These are phyloP conservation scores for Ephemerocybe angulata DNA, from an alignment of 768 basidiomycete genomes.

Conservation along the genomic window DNA sequence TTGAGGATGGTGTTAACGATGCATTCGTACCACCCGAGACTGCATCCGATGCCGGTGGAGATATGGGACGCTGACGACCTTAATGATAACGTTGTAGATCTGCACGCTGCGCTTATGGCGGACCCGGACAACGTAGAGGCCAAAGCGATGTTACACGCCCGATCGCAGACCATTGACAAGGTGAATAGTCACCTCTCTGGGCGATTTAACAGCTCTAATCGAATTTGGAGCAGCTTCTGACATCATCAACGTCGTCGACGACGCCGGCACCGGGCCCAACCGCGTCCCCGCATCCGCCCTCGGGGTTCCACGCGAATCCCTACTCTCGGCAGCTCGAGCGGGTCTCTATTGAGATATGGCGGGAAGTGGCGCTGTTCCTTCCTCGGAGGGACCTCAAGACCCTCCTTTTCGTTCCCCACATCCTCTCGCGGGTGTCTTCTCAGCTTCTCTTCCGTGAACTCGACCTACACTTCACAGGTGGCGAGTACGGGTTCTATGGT, in stretches of 20 bases:
- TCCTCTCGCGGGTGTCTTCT: conserved; percentile 63
- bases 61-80: background rate
- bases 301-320: too few species aligned
- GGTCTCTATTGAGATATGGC: conserved; percentile 70
- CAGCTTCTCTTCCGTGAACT: conserved; percentile 63
- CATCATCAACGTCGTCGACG: too few species aligned
- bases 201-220: too few species aligned
- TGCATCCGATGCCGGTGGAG: background rate
- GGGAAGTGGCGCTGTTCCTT: conserved; percentile 60
- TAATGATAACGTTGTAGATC: conserved; percentile 38
- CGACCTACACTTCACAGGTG: conserved; percentile 55
- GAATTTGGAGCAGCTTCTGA: too few species aligned
- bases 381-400: conserved; percentile 64
- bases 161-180: conserved; percentile 55
- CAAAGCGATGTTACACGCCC: conserved; percentile 52
- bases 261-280: too few species aligned
- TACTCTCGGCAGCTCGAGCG: conserved; percentile 36
- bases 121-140: conserved; percentile 74
- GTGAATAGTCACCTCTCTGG: too few species aligned
- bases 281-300: background rate
- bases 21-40: background rate
- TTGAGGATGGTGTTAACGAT: background rate
- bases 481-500: conserved; percentile 19
- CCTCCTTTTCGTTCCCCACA: conserved; percentile 60
- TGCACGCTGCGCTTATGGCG: conserved; percentile 57